Base-by-base conservation (phyloP, 2,329 filamentous ascomycete species). In the Claviceps humidiphila region DNA sequence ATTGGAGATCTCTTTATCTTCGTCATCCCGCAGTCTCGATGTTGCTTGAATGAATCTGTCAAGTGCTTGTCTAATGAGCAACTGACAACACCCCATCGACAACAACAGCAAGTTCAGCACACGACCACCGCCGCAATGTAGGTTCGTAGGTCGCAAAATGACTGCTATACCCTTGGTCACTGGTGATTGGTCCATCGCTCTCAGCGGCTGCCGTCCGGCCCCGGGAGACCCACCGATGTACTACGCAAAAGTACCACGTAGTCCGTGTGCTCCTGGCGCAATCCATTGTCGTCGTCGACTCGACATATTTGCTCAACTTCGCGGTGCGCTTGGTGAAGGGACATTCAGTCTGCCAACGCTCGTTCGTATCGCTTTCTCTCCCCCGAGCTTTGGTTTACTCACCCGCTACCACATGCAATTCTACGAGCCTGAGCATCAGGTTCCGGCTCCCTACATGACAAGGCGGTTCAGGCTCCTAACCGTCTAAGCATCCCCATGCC, bases 391-490 rank as follows among this genome's bases (percentile, higher is more conserved):
- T 16, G 4, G 14, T n/a, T 3, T 7, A 26, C 13, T 6, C 14
- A 24, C 4, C 20, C 30, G 20, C 34, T 24, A 4, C 34, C 1
- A 11, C 7, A 7, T 24, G 16, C 41, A 24, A 22, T 11, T 16
- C 16, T n/a, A 50, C 30, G 24, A 45, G 11, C 39, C 47, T 41
- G 46, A 20, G 17, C 30, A 14, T 34, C 43, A 50, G 48, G 48
- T 47, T 5, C 26, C 24, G 30, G 7, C 42, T 26, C 38, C 24
- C 51, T 43, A 48, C 43, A 45, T 53, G 53, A 52, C 51, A 50
- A 47, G 49, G 53, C 24, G 50, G 47, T 55, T 53, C 45, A 38
- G 58, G 52, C 52, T 56, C 53, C 50, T 53, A 54, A 52, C 50
- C 55, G 51, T 54, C 53, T 52, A 47, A 47, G 57, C 52, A 51